phyloP scores from a whole-genome alignment of 345 rosid genomes.

The Boechera retrofracta region DNA sequence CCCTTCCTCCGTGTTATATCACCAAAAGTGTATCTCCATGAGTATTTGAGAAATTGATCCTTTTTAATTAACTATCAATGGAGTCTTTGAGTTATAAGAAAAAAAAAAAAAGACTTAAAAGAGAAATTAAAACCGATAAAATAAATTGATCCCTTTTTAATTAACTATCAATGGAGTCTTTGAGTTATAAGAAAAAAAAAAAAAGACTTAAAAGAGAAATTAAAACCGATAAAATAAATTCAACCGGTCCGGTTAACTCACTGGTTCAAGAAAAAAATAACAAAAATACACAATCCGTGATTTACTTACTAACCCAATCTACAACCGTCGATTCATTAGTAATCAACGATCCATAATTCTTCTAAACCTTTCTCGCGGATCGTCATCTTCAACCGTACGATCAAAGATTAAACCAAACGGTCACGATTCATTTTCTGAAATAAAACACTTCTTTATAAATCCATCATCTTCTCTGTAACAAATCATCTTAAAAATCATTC shows the following conservation, averaged over 20 bases:
- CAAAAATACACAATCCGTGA: constrained; percentile 10
- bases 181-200: no score
- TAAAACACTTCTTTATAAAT: constrained; percentile 28
- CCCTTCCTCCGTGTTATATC: no score
- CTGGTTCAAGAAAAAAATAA: neutral
- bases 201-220: no score
- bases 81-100: no score
- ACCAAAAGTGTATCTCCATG: no score
- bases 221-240: no score
- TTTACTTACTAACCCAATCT: neutral
- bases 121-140: no score
- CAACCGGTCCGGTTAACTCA: neutral
- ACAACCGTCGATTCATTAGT: neutral
- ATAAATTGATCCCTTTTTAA: no score
- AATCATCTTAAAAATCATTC: neutral
- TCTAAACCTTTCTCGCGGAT: constrained; percentile 8
- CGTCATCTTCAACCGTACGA: neutral
- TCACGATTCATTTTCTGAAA: neutral
- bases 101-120: no score
- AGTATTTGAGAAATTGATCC: no score
- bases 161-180: no score
- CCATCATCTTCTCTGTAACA: neutral
- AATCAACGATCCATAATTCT: neutral
- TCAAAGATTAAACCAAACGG: constrained; percentile 1
- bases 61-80: no score